Percentiles rank a stretch among this genome's conserved stretches.
Conservation (phyloP, 306 rosid genomes). For the Alnus glutinosa region DNA sequence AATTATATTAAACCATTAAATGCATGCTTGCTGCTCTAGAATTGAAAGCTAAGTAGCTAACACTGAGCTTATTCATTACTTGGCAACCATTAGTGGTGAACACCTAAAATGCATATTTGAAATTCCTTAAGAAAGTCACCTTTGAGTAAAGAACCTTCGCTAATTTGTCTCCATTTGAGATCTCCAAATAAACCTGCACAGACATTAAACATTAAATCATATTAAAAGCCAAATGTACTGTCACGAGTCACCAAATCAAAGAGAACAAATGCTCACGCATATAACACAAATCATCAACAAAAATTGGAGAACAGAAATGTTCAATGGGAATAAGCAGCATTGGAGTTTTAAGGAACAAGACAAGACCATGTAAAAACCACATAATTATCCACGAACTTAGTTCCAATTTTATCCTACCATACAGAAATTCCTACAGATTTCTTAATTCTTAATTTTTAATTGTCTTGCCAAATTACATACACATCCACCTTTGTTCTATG, state of each 20-base stretch:
- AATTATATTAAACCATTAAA: not conserved
- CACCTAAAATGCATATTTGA: conserved; percentile 10
- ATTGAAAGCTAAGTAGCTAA: not conserved
- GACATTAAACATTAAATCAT: conserved; percentile 22
- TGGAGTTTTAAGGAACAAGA: not conserved
- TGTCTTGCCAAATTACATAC: conserved; percentile 9
- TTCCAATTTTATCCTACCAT: conserved; percentile 9
- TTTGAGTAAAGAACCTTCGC: conserved; percentile 73
- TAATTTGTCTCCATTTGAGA: conserved; percentile 70
- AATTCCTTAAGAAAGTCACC: conserved; percentile 51
- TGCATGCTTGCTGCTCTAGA: not conserved
- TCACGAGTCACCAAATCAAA: conserved; percentile 3
- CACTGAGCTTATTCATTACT: conserved; percentile 11
- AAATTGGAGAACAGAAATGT: not conserved
- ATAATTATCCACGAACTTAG: conserved; percentile 2
- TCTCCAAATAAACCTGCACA: conserved; percentile 85
- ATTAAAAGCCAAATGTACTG: conserved; percentile 20
- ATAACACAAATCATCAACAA: conserved; percentile 14
- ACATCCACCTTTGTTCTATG: conserved; percentile 1
- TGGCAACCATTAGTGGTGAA: not conserved
- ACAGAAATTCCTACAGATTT: not conserved
- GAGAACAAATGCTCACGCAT: not conserved
- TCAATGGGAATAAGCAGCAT: not conserved
- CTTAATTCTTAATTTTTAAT: not conserved
- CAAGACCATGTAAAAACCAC: not conserved